phyloP scores from a whole-genome alignment of 768 basidiomycete genomes.

The Chiua virens region DNA sequence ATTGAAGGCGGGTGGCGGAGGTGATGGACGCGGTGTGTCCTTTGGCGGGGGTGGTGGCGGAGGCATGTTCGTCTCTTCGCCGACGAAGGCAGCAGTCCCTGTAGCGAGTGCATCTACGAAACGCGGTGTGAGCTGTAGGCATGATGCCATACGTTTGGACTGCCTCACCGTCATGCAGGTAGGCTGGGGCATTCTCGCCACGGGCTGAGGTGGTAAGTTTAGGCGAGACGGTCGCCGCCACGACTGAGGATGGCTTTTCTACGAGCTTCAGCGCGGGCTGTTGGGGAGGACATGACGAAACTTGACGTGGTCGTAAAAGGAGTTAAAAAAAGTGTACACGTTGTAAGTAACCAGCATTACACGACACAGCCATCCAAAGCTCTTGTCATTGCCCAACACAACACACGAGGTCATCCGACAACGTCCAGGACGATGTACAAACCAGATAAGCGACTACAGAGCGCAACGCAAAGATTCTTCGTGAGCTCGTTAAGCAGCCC shows the following conservation, averaged over 20 bases:
- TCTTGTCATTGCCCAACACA: neutral
- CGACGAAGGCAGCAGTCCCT: conserved; percentile 34
- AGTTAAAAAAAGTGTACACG: conserved; percentile 7
- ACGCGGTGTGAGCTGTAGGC: neutral
- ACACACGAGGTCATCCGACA: neutral
- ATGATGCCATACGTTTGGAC: neutral
- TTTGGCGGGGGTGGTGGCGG: conserved; percentile 21
- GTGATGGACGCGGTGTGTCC: conserved; percentile 27
- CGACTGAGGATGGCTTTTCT: conserved; percentile 73
- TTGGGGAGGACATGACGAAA: conserved; percentile 40
- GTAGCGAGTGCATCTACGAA: conserved; percentile 12
- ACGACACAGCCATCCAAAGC: too few species aligned
- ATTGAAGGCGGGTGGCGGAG: conserved; percentile 23
- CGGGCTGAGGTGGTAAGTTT: conserved; percentile 77
- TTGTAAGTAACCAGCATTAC: too few species aligned
- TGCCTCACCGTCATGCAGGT: conserved; percentile 47
- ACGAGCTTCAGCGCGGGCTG: conserved; percentile 76
- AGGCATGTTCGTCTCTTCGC: conserved; percentile 35
- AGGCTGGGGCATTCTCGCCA: conserved; percentile 62
- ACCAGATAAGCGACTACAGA: conserved; percentile 90
- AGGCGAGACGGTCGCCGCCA: conserved; percentile 70
- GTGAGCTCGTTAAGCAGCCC: conserved; percentile 83
- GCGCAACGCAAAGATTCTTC: conserved; percentile 69
- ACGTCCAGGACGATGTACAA: conserved; percentile 36
- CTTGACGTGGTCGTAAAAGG: conserved; percentile 6